These are phyloP conservation scores for Penicillium dipodomyicola DNA, from an alignment of 495 filamentous ascomycete species.

Conservation along the genomic window DNA sequence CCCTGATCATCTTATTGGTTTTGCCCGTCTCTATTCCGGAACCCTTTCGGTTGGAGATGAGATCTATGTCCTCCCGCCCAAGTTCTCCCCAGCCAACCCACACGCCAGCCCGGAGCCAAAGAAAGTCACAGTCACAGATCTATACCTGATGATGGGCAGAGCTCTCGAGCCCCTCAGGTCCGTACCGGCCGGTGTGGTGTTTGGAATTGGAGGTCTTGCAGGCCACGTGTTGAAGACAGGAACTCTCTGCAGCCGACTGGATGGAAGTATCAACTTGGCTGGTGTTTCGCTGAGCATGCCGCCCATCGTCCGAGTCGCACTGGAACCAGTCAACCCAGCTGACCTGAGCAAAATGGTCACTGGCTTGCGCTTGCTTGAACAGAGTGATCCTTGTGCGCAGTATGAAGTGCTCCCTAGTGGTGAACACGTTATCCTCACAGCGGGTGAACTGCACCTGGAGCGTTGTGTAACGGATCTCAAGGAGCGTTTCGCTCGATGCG, in stretches of 20 bases:
- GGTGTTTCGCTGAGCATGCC: constrained; percentile 73
- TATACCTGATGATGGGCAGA: constrained; percentile 96
- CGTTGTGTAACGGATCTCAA: constrained; percentile 90
- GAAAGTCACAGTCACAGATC: constrained; percentile 78
- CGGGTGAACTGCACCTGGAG: constrained; percentile 92
- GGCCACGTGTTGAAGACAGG: constrained; percentile 92
- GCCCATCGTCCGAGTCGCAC: constrained; percentile 91
- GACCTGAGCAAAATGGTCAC: constrained; percentile 92
- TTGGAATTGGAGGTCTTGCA: constrained; percentile 91
- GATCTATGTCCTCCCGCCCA: constrained; percentile 86
- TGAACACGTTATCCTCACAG: constrained; percentile 93
- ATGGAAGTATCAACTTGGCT: constrained; percentile 88
- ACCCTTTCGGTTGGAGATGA: constrained; percentile 85
- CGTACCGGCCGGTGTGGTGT: constrained; percentile 91
- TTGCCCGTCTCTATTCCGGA: constrained; percentile 90
- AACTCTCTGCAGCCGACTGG: constrained; percentile 84
- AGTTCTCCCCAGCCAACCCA: constrained; percentile 80
- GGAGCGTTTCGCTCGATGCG: constrained; percentile 90
- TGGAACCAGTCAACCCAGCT: constrained; percentile 83
- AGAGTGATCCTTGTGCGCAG: constrained; percentile 92
- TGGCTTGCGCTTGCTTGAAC: constrained; percentile 82
- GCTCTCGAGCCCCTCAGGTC: constrained; percentile 78
- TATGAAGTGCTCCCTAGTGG: constrained; percentile 92
- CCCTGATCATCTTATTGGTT: constrained; percentile 87
- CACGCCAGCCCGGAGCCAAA: constrained; percentile 72